A percentile compares a stretch with the other conserved stretches of the same genome.
Evolutionary conservation across 1,284 basidiomycete species (phyloP).

Genomic region (Sutorius eximius): DNA sequence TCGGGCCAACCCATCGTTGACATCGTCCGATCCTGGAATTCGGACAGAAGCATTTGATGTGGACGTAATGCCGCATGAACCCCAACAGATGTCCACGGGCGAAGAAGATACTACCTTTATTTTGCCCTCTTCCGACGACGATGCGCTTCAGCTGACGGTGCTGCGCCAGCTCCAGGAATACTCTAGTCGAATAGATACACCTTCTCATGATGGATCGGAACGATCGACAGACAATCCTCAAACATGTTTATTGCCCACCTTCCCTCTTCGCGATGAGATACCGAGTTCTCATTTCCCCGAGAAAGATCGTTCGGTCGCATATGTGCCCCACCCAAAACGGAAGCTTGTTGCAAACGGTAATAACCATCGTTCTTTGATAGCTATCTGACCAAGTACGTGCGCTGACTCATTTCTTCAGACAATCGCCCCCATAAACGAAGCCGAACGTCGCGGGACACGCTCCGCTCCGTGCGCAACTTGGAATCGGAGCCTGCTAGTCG

Average conservation of each 20-base stretch:
- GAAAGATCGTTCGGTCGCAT: neutral
- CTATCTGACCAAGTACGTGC: neutral
- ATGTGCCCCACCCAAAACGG: slow-evolving; percentile 10
- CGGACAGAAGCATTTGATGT: neutral
- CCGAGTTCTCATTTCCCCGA: neutral
- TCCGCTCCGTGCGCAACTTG: slow-evolving; percentile 15
- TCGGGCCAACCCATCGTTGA: neutral
- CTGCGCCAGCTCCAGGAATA: slow-evolving; percentile 24
- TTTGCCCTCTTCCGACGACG: slow-evolving; percentile 1
- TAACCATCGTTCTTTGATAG: slow-evolving; percentile 9
- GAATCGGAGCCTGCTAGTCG: slow-evolving; percentile 31
- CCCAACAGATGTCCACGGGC: neutral
- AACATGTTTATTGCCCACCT: neutral
- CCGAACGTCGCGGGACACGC: slow-evolving; percentile 9
- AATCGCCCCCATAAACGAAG: slow-evolving; percentile 20
- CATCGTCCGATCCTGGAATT: neutral
- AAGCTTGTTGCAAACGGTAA: slow-evolving; percentile 6
- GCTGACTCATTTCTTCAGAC: slow-evolving; percentile 16
- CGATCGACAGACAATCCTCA: neutral
- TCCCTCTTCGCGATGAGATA: neutral
- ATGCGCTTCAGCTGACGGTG: slow-evolving; percentile 7
- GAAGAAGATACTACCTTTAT: slow-evolving; percentile 17
- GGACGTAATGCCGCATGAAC: neutral
- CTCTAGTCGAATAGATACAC: slow-evolving; percentile 5
- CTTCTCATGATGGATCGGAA: neutral